These are phyloP conservation scores for Magnaporthiopsis rhizophila DNA, from an alignment of 2,329 filamentous ascomycete species.

Conservation along the genomic window DNA sequence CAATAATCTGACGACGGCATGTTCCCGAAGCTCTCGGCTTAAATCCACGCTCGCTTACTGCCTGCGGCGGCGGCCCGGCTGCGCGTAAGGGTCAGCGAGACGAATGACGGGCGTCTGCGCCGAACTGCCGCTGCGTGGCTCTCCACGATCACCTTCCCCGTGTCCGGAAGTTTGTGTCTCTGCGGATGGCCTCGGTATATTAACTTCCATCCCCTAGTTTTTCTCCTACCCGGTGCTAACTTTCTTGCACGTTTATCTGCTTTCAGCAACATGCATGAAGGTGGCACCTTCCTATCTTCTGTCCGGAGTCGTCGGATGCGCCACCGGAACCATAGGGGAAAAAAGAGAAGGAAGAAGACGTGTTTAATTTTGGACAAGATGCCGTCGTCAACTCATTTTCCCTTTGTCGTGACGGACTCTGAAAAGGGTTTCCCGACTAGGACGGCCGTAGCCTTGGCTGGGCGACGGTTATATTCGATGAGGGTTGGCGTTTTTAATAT, in stretches of 20 bases:
- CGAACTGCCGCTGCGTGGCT: background rate
- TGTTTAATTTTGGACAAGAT: background rate
- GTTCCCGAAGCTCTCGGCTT: background rate
- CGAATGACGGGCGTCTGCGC: too few species aligned
- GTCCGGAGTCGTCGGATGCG: background rate
- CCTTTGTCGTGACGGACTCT: background rate
- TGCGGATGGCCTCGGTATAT: background rate
- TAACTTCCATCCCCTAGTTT: background rate
- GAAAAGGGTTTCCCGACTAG: background rate
- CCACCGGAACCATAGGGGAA: too few species aligned
- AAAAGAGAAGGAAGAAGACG: background rate
- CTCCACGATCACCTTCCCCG: background rate
- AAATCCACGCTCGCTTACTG: background rate
- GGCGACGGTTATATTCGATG: background rate
- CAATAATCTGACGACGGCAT: background rate
- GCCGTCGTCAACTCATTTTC: background rate
- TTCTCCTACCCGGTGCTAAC: background rate
- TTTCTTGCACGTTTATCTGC: background rate
- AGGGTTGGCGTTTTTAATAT: constrained; percentile 4
- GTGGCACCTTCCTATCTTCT: background rate
- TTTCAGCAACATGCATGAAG: background rate
- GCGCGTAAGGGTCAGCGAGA: background rate
- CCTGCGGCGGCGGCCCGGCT: background rate
- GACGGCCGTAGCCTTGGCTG: background rate
- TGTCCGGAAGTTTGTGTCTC: background rate